Evolutionary conservation across 257 asterid genomes (phyloP).

Genomic region (Solanum gracilifrons): DNA sequence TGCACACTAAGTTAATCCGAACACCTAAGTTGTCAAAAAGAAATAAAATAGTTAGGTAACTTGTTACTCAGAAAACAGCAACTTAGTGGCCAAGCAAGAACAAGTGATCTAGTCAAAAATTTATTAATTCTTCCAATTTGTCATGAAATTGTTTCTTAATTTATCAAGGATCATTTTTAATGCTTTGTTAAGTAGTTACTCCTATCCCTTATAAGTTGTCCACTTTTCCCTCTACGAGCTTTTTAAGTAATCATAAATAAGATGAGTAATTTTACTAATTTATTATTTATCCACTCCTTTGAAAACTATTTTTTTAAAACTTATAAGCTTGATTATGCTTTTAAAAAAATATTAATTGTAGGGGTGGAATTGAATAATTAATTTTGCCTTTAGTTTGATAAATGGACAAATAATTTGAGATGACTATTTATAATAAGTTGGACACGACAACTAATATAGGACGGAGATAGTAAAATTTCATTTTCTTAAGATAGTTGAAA

Average conservation of each 20-base stretch:
- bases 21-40: background rate
- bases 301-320: accelerated
- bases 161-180: background rate
- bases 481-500: background rate
- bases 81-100: background rate
- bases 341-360: background rate
- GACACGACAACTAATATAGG: background rate
- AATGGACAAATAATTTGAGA: background rate
- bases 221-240: background rate
- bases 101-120: background rate
- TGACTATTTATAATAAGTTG: background rate
- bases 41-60: background rate
- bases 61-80: background rate
- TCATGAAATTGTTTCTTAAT: background rate
- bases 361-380: background rate
- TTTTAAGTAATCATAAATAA: background rate
- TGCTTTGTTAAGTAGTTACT: background rate
- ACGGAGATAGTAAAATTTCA: background rate
- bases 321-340: background rate
- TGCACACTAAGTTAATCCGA: background rate
- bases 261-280: background rate
- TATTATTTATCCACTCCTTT: background rate
- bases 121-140: background rate
- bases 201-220: background rate
- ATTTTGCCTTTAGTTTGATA: background rate